Conservation (phyloP, 495 filamentous ascomycete species). For the Penicillium crystallinum region DNA sequence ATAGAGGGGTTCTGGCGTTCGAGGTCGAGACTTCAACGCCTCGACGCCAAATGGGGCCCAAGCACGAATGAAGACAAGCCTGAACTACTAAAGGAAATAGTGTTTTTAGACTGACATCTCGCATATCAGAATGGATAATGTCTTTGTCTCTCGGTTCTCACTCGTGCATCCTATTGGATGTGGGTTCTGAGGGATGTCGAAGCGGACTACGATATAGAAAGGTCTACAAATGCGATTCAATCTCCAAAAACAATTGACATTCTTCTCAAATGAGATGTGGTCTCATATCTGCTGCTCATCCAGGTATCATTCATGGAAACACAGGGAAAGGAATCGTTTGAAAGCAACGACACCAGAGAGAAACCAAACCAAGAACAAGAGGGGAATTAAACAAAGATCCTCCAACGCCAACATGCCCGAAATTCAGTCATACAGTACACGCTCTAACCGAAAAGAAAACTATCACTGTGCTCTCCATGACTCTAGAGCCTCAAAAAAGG, state of each 20-base stretch:
- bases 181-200: too few relatives aligned
- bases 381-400: conserved; percentile 18
- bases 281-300: not conserved
- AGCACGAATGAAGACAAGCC: conserved; percentile 3
- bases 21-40: conserved; percentile 7
- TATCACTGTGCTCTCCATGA: conserved; percentile 34
- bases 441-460: conserved; percentile 40
- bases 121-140: not conserved
- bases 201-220: too few relatives aligned
- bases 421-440: conserved; percentile 42
- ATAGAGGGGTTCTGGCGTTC: conserved; percentile 8
- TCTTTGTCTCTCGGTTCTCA: not conserved
- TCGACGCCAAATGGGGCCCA: conserved; percentile 7
- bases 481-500: conserved; percentile 23
- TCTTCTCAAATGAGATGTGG: not conserved
- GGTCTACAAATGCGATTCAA: not conserved
- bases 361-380: conserved; percentile 17
- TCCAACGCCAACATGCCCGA: conserved; percentile 28
- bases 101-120: not conserved
- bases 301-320: not conserved
- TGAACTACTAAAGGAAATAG: not conserved
- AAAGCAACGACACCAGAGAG: conserved; percentile 2
- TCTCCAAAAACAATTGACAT: conserved; percentile 1
- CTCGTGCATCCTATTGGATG: not conserved
- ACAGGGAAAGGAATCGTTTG: conserved; percentile 4